Conservation (phyloP, 1,284 basidiomycete genomes). For the Ceratobasidium sp. region DNA sequence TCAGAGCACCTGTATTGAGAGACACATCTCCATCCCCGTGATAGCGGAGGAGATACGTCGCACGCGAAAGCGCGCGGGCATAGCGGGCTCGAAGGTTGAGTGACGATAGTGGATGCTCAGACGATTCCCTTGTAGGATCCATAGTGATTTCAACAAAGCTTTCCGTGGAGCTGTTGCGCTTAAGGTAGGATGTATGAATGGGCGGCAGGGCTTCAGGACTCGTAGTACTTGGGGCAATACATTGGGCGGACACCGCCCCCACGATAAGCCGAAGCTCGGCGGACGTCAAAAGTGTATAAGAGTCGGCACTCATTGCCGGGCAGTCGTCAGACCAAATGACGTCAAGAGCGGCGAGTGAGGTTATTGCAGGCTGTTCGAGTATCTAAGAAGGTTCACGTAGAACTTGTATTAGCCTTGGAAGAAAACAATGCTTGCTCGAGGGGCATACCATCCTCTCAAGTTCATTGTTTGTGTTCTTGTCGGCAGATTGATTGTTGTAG, state of each 20-base stretch:
- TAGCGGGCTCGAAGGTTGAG: constrained; percentile 5
- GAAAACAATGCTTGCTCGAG: too few relatives aligned
- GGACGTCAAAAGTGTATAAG: neutral
- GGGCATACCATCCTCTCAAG: too few relatives aligned
- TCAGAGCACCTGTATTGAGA: neutral
- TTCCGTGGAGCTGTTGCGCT: neutral
- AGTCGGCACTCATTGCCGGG: neutral
- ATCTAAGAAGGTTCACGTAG: neutral
- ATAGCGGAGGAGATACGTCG: neutral
- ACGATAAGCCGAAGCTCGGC: neutral
- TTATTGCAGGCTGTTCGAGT: neutral
- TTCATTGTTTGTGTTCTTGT: too few relatives aligned
- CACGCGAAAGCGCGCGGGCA: neutral
- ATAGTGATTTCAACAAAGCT: neutral
- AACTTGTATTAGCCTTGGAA: too few relatives aligned
- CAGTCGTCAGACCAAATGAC: neutral
- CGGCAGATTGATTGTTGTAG: too few relatives aligned
- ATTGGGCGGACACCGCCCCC: neutral
- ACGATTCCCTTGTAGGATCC: neutral
- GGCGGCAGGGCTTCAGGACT: too few relatives aligned
- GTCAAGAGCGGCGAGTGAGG: neutral
- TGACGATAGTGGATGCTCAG: neutral
- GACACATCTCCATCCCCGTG: neutral
- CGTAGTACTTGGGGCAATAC: neutral
- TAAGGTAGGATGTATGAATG: neutral